Conservation (phyloP, 2,329 filamentous ascomycete species). For the Colletotrichum paranaense region DNA sequence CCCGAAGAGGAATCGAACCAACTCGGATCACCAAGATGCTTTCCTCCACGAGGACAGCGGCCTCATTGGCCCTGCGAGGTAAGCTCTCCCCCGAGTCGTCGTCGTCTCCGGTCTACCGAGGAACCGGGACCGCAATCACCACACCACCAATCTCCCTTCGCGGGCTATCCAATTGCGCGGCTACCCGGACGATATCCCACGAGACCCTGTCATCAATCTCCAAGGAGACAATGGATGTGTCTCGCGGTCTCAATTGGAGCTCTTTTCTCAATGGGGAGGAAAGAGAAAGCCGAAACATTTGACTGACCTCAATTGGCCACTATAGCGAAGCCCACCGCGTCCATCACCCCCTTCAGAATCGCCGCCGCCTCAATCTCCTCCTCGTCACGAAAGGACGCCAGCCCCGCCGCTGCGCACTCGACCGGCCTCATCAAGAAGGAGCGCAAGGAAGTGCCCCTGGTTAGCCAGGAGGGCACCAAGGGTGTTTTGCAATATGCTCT, state of each 20-base stretch:
- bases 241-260: not conserved
- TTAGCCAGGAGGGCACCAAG: slow-evolving; percentile 84
- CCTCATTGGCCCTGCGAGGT: slow-evolving; percentile 65
- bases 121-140: not conserved
- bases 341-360: slow-evolving; percentile 72
- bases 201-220: not conserved
- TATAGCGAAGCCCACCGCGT: slow-evolving; percentile 73
- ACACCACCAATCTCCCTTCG: slow-evolving; percentile 2
- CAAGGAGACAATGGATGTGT: not conserved
- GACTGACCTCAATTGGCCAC: slow-evolving; percentile 36
- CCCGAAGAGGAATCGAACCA: not conserved
- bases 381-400: slow-evolving; percentile 72
- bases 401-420: slow-evolving; percentile 64
- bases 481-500: slow-evolving; percentile 86
- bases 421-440: slow-evolving; percentile 63
- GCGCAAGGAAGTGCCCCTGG: slow-evolving; percentile 78
- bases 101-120: slow-evolving; percentile 6
- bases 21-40: slow-evolving; percentile 50
- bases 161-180: not conserved
- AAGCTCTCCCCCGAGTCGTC: slow-evolving; percentile 39
- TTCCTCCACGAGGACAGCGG: slow-evolving; percentile 61
- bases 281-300: slow-evolving; percentile 34
- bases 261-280: not conserved
- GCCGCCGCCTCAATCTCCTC: slow-evolving; percentile 74
- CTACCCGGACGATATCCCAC: not conserved